Conservation (phyloP, 805 yeast species). For the Candida lessepsii region DNA sequence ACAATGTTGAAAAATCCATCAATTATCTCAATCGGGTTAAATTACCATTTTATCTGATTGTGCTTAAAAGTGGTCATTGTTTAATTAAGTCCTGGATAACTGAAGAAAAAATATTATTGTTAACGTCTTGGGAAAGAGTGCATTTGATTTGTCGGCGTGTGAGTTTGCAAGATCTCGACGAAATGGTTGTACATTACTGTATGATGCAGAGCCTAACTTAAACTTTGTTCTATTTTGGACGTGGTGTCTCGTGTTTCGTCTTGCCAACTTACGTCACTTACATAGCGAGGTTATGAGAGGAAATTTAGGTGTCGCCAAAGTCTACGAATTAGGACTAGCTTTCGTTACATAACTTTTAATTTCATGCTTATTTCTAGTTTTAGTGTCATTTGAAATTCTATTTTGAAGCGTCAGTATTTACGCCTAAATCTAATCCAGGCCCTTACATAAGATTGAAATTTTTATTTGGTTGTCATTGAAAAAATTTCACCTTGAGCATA, state of each 20-base stretch:
- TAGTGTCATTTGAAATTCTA: too few relatives aligned
- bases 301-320: too few relatives aligned
- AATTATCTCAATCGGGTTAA: conserved; percentile 3
- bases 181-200: conserved; percentile 6
- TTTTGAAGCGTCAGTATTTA: too few relatives aligned
- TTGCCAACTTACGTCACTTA: too few relatives aligned
- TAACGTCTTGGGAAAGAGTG: background rate
- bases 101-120: background rate
- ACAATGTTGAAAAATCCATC: background rate
- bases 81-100: background rate
- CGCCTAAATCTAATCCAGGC: too few relatives aligned
- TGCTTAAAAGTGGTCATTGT: background rate
- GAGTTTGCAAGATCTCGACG: too few relatives aligned
- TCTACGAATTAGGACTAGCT: too few relatives aligned
- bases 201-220: conserved; percentile 1
- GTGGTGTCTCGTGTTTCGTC: too few relatives aligned
- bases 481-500: too few relatives aligned
- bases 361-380: background rate
- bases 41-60: background rate
- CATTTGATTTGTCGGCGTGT: background rate
- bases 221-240: too few relatives aligned
- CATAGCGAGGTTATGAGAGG: background rate
- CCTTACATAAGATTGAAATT: too few relatives aligned
- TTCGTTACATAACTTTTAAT: background rate
- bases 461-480: too few relatives aligned